These are phyloP conservation scores for Colletotrichum sp. DNA, from an alignment of 2,329 filamentous ascomycete genomes.

Conservation along the genomic window DNA sequence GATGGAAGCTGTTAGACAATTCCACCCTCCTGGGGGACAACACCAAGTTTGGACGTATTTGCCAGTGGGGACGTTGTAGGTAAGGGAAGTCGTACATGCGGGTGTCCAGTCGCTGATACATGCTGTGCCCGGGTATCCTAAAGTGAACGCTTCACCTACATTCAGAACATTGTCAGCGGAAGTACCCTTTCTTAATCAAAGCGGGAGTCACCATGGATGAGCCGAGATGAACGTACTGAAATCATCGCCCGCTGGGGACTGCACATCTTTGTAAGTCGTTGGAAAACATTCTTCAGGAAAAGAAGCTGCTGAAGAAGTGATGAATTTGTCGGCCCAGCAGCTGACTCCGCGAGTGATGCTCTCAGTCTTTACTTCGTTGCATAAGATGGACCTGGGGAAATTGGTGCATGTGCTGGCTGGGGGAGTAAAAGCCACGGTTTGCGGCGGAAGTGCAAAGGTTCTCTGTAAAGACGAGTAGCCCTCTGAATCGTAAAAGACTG, in stretches of 20 bases:
- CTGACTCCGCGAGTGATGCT: neutral
- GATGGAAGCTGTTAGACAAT: neutral
- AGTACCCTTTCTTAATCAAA: neutral
- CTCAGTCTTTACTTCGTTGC: neutral
- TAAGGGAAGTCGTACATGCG: neutral
- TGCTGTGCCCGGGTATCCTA: constrained; percentile 7
- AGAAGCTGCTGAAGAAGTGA: neutral
- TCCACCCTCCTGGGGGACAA: neutral
- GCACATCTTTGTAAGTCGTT: neutral
- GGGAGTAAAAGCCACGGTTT: neutral
- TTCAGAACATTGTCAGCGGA: neutral
- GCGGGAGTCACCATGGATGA: neutral
- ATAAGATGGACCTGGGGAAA: neutral
- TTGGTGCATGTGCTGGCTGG: neutral
- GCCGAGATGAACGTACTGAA: neutral
- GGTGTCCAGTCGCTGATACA: constrained; percentile 8
- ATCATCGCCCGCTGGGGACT: neutral
- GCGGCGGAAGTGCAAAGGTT: neutral
- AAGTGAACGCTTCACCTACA: neutral
- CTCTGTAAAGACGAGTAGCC: neutral
- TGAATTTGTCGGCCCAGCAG: neutral
- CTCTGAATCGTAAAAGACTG: neutral
- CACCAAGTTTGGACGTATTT: constrained; percentile 3
- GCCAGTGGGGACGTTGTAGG: neutral
- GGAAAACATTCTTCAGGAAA: neutral